Evolutionary conservation across 2,329 filamentous ascomycete genomes (phyloP).

Genomic region (Paraphoma chrysanthemicola): DNA sequence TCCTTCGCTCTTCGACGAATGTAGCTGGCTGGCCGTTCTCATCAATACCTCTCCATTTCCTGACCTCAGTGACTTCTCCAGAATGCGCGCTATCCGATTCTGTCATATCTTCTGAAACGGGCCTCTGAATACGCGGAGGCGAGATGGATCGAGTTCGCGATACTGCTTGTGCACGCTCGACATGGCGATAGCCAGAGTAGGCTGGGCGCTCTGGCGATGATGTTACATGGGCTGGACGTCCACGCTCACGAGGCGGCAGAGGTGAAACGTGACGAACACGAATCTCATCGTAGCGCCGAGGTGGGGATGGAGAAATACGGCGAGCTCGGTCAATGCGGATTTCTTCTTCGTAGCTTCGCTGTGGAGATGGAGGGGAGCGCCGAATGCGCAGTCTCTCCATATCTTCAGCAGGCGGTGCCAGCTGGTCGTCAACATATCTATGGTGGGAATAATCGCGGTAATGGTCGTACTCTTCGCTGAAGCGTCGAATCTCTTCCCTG

Average conservation of each 20-base stretch:
- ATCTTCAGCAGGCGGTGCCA: slow-evolving; percentile 17
- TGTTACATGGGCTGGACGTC: slow-evolving; percentile 1
- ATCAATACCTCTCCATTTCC: slow-evolving; percentile 37
- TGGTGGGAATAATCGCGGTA: slow-evolving; percentile 18
- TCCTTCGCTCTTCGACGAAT: slow-evolving; percentile 33
- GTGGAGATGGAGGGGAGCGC: slow-evolving; percentile 15
- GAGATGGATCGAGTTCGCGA: slow-evolving; percentile 1
- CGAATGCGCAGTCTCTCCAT: slow-evolving; percentile 29
- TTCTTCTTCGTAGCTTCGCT: slow-evolving; percentile 22
- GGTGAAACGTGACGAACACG: slow-evolving; percentile 22
- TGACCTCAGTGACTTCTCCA: slow-evolving; percentile 22
- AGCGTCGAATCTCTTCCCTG: slow-evolving; percentile 5
- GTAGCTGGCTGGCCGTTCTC: slow-evolving; percentile 36
- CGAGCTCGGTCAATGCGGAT: slow-evolving; percentile 23
- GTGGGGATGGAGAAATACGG: slow-evolving; percentile 22
- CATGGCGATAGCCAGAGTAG: slow-evolving; percentile 20
- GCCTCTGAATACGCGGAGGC: slow-evolving; percentile 1
- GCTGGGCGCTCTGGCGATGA: slow-evolving; percentile 7
- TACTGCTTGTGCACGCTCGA: slow-evolving; percentile 8
- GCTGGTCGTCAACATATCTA: slow-evolving; percentile 15
- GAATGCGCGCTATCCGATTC: slow-evolving; percentile 32
- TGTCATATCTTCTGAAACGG: slow-evolving; percentile 27
- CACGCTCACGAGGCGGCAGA: slow-evolving; percentile 9
- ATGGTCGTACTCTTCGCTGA: slow-evolving; percentile 14
- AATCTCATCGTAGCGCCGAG: slow-evolving; percentile 14